Evolutionary conservation across 176 grass and related monocot species (phyloP).

Genomic region (Aegilops longissima): DNA sequence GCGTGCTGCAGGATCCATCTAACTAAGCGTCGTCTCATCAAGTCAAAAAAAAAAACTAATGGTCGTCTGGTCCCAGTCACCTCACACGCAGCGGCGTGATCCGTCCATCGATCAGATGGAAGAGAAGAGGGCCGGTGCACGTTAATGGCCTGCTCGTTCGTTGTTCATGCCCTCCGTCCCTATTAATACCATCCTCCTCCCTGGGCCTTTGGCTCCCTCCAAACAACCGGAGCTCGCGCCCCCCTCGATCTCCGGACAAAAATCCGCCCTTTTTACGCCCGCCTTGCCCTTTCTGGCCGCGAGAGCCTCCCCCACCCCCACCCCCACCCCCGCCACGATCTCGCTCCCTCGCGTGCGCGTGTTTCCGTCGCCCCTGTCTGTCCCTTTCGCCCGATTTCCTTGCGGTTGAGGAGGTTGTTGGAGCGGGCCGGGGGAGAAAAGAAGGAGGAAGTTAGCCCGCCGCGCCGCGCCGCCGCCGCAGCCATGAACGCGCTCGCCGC

Average conservation of each 20-base stretch:
- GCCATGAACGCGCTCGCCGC: conserved; percentile 88
- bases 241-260: conserved; percentile 31
- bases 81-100: not conserved
- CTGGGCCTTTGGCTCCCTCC: not conserved
- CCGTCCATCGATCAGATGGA: too few species aligned
- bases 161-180: not conserved
- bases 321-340: not conserved
- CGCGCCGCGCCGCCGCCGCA: not conserved
- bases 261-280: conserved; percentile 4
- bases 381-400: not conserved
- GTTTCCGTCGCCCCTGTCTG: conserved; percentile 7
- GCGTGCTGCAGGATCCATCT: not conserved
- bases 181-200: conserved; percentile 45
- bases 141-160: too few species aligned
- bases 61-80: not conserved
- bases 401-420: conserved; percentile 7
- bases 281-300: conserved; percentile 28
- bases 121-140: too few species aligned
- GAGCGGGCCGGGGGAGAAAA: not conserved
- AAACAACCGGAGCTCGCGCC: conserved; percentile 11
- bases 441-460: not conserved
- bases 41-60: not conserved
- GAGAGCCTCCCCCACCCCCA: not conserved
- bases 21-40: not conserved
- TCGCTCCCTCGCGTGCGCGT: not conserved